These are phyloP conservation scores for Penicillium glabrum DNA, from an alignment of 2,329 filamentous ascomycete species.

Conservation along the genomic window DNA sequence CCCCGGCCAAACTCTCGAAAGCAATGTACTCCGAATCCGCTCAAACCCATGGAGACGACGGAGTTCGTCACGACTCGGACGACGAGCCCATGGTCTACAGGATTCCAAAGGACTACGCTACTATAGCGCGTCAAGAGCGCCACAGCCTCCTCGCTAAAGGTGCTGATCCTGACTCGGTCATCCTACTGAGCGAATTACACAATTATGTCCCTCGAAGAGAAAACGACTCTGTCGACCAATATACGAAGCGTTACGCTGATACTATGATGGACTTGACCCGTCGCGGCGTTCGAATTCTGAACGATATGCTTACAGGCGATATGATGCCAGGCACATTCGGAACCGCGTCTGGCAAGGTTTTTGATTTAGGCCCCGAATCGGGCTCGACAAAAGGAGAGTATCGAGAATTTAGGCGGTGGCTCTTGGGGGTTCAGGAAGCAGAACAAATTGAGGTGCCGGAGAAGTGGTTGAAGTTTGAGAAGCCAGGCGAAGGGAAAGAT, in stretches of 20 bases:
- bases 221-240: not conserved
- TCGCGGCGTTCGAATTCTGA: not conserved
- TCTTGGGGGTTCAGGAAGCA: not conserved
- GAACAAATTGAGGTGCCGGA: not conserved
- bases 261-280: not conserved
- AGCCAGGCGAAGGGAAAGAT: not conserved
- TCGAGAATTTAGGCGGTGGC: not conserved
- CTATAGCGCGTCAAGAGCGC: not conserved
- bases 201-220: not conserved
- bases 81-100: conserved; percentile 1
- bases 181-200: not conserved
- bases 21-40: not conserved
- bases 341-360: not conserved
- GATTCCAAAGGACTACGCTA: not conserved
- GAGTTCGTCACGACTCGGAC: not conserved
- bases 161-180: not conserved
- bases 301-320: not conserved
- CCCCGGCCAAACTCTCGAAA: not conserved
- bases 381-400: not conserved
- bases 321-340: not conserved
- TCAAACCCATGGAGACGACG: not conserved
- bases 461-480: conserved; percentile 1
- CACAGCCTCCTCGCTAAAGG: not conserved
- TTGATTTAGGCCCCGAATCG: not conserved
- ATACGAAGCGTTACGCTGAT: not conserved